Evolutionary conservation across 306 rosid genomes (phyloP).

Genomic region (Rubus idaeus): DNA sequence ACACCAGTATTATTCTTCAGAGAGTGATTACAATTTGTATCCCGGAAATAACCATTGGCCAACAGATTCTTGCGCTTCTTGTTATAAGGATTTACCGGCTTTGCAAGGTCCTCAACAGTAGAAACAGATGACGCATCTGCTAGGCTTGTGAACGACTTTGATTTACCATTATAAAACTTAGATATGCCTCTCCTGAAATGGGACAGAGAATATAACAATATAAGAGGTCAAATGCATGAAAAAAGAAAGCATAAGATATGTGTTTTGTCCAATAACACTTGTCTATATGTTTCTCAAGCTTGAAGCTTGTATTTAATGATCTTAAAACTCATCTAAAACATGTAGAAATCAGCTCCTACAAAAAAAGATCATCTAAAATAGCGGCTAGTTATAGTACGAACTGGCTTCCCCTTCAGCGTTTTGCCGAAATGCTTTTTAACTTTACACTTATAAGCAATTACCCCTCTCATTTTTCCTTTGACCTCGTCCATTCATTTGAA

Average conservation of each 20-base stretch:
- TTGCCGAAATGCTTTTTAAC: neutral
- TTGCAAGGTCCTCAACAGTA: constrained; percentile 57
- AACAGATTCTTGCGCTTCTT: constrained; percentile 72
- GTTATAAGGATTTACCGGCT: constrained; percentile 74
- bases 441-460: neutral
- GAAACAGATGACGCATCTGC: constrained; percentile 53
- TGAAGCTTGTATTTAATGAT: neutral
- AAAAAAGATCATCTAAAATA: neutral
- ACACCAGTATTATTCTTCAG: constrained; percentile 32
- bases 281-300: neutral
- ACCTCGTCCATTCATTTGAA: neutral
- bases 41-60: constrained; percentile 36
- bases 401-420: neutral
- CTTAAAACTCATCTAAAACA: neutral
- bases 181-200: constrained; percentile 87
- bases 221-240: neutral
- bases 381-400: neutral
- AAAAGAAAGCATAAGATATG: neutral
- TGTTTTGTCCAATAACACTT: neutral
- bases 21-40: constrained; percentile 43
- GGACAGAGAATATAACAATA: neutral
- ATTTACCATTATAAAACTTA: constrained; percentile 78
- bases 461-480: neutral
- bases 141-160: constrained; percentile 85
- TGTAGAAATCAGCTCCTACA: neutral